Evolutionary conservation across 495 filamentous ascomycete genomes (phyloP), one percentile per base, ranked within the genome.

Genomic region (Neurospora tetrasperma): DNA sequence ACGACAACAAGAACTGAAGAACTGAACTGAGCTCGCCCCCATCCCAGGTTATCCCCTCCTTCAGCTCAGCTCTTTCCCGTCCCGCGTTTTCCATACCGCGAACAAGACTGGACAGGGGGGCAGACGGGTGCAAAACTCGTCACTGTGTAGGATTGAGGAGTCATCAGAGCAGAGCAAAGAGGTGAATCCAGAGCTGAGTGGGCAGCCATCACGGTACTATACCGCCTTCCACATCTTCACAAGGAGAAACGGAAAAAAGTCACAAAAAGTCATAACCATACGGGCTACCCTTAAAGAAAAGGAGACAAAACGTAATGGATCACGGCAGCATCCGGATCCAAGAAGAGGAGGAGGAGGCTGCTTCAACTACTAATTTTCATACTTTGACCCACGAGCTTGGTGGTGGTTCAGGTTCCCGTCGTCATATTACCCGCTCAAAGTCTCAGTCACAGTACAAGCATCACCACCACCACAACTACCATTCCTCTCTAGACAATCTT

Each of bases 291-390:
- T 38, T 38, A 38, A 38, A 38, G 35, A 38, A 38, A 38, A 38
- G 5, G 4, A 5, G 35, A 48, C 39, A 48, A 42, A 76, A 78
- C 77, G 77, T 74, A 79, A 82, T 82, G 79, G 82, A 82, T 73
- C 76, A 78, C 73, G 79, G 79, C 77, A 77, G 75, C 74, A 75
- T 75, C 73, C 54, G 35, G 35, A 38, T 38, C 35, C 35, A 38
- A 38, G 35, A 38, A 38, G 35, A 54, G 12, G 73, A 70, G 70
- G 79, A 81, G 71, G 78, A 81, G 77, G 79, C 72, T 39, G 42
- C 78, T 74, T 35, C 48, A 35, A 6, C 46, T 38, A 6, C 46
- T 38, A 74, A 73, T 70, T 74, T 73, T 70, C 18, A 44, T n/a
- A n/a, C 7, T n/a, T 72, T 68, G 74, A 75, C 78, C 77, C 46